Base-by-base conservation (phyloP, 148 eudicot genomes). In the Rhododendron vialii region DNA sequence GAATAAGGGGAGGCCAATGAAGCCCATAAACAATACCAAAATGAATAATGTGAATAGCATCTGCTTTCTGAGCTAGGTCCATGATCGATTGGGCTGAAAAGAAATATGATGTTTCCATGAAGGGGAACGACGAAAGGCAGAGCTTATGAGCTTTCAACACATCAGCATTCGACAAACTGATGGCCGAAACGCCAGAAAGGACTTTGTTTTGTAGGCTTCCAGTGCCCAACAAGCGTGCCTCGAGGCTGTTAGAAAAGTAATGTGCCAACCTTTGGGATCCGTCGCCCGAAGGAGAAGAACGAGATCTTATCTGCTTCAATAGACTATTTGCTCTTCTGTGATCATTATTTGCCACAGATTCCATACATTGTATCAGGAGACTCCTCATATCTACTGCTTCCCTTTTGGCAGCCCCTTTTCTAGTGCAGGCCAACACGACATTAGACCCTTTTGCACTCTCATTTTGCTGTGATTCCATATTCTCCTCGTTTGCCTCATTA, bases 181-280 rank as follows among this genome's bases (percentile, higher is more conserved):
- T 83, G 69, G 53, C 38, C 0, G 36, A 35, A 35, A 35, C 36
- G 36, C 36, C 36, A 10, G 57, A 83, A 59, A 83, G 87, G 80
- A 13, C 51, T 28, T 73, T 82, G 80, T 61, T 80, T 36, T 12
- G 77, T 83, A 11, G 59, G 71, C 75, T 78, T 28, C 89, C 89
- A 59, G 77, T 87, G 11, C 94, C 94, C 26, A 82, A 85, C 43
- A 92, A 86, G 8, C 93, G 94, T 24, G 94, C 93, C 88, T 93
- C 93, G 20, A 93, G 91, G 2, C 90, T 92, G 74, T 90, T 87
- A 2, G 94, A 93, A 69, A 93, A 92, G 87, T 91, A 90, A 85
- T 93, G 94, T 2, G 94, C 91, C 41, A 93, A 82, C 51, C 95
- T 88, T 83, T 93, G 94, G 24, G 89, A 83, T 77, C 89, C 89